Percentiles rank a stretch among this genome's conserved stretches.
Conservation (phyloP, 2,329 filamentous ascomycete genomes). For the Cordyceps pruinosa region DNA sequence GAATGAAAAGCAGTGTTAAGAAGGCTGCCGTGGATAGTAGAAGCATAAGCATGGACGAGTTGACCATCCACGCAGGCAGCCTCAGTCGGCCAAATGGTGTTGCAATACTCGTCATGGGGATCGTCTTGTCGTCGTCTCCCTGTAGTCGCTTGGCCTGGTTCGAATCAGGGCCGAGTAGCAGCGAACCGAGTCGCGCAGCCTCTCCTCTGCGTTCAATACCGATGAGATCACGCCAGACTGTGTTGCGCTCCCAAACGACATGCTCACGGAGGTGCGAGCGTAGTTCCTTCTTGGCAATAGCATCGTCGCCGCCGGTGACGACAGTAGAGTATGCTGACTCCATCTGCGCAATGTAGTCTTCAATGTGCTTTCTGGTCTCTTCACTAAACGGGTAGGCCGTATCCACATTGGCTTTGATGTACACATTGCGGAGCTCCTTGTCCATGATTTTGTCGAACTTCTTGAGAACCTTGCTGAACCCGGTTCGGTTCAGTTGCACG, state of each 20-base stretch:
- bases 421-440: constrained; percentile 67
- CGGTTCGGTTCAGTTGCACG: constrained; percentile 91
- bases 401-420: constrained; percentile 68
- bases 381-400: constrained; percentile 75
- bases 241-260: constrained; percentile 98
- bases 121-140: constrained; percentile 67
- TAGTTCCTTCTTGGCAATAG: constrained; percentile 74
- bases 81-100: constrained; percentile 75
- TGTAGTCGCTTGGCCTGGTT: constrained; percentile 68
- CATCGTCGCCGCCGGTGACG: constrained; percentile 73
- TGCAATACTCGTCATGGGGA: constrained; percentile 58
- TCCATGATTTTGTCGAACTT: constrained; percentile 98
- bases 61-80: constrained; percentile 77
- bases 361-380: constrained; percentile 62
- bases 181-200: constrained; percentile 83
- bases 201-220: constrained; percentile 93
- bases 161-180: constrained; percentile 68
- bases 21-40: constrained; percentile 67
- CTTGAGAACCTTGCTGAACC: constrained; percentile 92
- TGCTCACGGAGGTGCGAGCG: constrained; percentile 89
- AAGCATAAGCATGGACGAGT: constrained; percentile 71
- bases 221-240: constrained; percentile 98
- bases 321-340: constrained; percentile 76
- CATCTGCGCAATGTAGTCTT: constrained; percentile 65
- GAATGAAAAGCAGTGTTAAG: constrained; percentile 62